Percentiles rank a stretch among this genome's conserved stretches.
Evolutionary conservation across 192 early-diverging fungal genomes (phyloP).

Genomic region (Mortierella antarctica): DNA sequence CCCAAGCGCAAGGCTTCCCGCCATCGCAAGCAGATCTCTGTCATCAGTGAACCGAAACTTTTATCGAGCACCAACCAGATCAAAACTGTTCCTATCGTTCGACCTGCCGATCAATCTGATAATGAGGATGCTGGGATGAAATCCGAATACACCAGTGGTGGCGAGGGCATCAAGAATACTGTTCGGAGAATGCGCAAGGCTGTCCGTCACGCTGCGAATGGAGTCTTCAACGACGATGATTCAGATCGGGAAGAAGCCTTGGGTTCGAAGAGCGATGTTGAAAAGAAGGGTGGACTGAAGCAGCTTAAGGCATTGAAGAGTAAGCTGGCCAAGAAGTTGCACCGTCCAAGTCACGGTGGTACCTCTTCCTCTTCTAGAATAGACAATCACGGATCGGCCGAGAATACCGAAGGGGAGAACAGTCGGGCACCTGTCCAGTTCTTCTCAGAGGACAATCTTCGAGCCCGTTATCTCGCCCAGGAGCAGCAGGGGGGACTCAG

Average conservation of each 20-base stretch:
- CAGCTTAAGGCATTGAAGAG: slow-evolving; percentile 49
- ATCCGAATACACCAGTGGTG: slow-evolving; percentile 49
- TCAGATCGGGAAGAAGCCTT: slow-evolving; percentile 41
- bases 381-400: not conserved
- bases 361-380: slow-evolving; percentile 10
- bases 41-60: slow-evolving; percentile 48
- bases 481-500: slow-evolving; percentile 39
- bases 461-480: slow-evolving; percentile 37
- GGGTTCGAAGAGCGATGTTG: slow-evolving; percentile 51
- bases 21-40: slow-evolving; percentile 48
- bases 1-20: slow-evolving; percentile 28
- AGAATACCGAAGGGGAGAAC: slow-evolving; percentile 8
- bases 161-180: slow-evolving; percentile 49
- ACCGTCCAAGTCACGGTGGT: slow-evolving; percentile 43
- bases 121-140: slow-evolving; percentile 44
- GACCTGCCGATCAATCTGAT: slow-evolving; percentile 46
- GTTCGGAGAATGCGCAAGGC: slow-evolving; percentile 42
- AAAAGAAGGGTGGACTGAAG: slow-evolving; percentile 54
- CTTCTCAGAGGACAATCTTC: slow-evolving; percentile 54
- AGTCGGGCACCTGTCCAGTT: slow-evolving; percentile 47
- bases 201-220: slow-evolving; percentile 43
- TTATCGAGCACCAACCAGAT: slow-evolving; percentile 44
- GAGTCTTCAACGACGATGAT: slow-evolving; percentile 47
- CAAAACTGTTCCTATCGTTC: slow-evolving; percentile 50
- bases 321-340: slow-evolving; percentile 46